These are phyloP conservation scores for Myxozyma lipomycoides DNA, from an alignment of 805 yeast genomes.

Conservation along the genomic window DNA sequence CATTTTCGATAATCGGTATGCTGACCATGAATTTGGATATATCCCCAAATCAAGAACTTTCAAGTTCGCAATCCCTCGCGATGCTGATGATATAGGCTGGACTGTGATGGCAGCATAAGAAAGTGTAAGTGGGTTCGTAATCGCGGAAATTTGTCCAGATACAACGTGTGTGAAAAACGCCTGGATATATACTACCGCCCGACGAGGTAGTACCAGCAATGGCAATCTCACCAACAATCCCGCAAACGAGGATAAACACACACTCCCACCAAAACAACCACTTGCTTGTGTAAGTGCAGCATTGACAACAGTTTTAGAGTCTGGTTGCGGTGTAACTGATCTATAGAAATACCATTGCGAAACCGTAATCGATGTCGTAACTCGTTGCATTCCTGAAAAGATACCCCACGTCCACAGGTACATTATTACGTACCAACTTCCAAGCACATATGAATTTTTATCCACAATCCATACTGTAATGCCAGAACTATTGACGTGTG, in stretches of 20 bases:
- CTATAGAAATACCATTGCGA: conserved; percentile 41
- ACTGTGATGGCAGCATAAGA: conserved; percentile 39
- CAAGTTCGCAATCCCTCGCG: conserved; percentile 30
- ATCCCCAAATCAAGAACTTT: conserved; percentile 19
- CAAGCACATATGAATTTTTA: conserved; percentile 36
- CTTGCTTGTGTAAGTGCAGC: conserved; percentile 33
- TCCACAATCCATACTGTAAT: conserved; percentile 29
- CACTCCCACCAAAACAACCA: conserved; percentile 38
- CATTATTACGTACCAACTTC: conserved; percentile 36
- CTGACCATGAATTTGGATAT: conserved; percentile 31
- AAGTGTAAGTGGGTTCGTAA: conserved; percentile 40
- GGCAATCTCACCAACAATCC: conserved; percentile 38
- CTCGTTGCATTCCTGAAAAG: conserved; percentile 34
- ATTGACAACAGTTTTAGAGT: conserved; percentile 25
- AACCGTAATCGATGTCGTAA: conserved; percentile 37
- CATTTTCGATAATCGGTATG: conserved; percentile 40
- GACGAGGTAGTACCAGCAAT: conserved; percentile 37
- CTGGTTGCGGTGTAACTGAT: conserved; percentile 27
- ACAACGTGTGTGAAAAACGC: conserved; percentile 30
- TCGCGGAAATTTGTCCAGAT: conserved; percentile 32
- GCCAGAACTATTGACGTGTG: conserved; percentile 16
- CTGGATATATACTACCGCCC: conserved; percentile 31
- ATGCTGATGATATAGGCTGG: conserved; percentile 37
- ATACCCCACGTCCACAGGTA: conserved; percentile 45
- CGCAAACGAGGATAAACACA: conserved; percentile 37